Conservation (phyloP, 768 basidiomycete genomes). For the Hypholoma sublateritium region DNA sequence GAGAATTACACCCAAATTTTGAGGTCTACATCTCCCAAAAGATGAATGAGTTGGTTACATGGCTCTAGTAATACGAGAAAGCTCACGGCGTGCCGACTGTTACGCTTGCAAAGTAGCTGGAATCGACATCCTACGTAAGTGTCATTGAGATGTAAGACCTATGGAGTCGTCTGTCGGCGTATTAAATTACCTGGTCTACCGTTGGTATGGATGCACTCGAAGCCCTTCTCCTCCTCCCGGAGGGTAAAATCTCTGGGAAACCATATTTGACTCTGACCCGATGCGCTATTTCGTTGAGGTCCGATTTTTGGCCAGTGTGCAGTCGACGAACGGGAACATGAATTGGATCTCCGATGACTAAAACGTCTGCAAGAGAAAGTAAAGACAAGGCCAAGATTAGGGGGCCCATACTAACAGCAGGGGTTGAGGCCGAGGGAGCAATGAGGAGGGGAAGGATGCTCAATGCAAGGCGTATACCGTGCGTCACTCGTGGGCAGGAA, state of each 20-base stretch:
- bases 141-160: neutral
- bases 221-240: conserved; percentile 30
- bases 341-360: conserved; percentile 37
- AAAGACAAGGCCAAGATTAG: conserved; percentile 14
- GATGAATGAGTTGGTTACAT: neutral
- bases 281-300: conserved; percentile 38
- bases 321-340: conserved; percentile 45
- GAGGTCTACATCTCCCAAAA: conserved; percentile 40
- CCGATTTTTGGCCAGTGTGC: conserved; percentile 25
- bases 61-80: conserved; percentile 3
- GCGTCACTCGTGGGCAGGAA: too few species aligned
- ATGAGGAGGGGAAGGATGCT: neutral
- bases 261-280: conserved; percentile 48
- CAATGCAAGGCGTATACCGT: too few species aligned
- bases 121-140: conserved; percentile 44
- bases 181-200: conserved; percentile 48
- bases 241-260: conserved; percentile 10
- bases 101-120: conserved; percentile 57
- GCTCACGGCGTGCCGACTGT: conserved; percentile 66
- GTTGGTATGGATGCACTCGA: conserved; percentile 35
- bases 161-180: neutral
- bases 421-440: neutral
- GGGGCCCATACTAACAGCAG: neutral
- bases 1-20: conserved; percentile 75
- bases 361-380: conserved; percentile 25